Evolutionary conservation across 306 rosid species (phyloP).

Genomic region (Ammopiptanthus mongolicus): DNA sequence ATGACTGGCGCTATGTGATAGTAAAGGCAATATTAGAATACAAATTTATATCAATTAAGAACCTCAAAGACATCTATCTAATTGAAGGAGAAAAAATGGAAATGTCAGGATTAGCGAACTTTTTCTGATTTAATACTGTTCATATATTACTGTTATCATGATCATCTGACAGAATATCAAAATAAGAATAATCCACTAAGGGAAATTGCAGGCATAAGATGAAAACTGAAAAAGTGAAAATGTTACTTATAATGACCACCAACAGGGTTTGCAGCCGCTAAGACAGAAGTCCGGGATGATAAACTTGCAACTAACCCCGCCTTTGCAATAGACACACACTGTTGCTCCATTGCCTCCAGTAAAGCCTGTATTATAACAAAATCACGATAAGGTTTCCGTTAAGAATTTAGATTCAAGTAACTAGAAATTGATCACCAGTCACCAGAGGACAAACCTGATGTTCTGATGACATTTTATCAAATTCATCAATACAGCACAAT

Average conservation of each 20-base stretch:
- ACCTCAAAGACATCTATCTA: neutral
- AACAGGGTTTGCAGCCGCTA: constrained; percentile 95
- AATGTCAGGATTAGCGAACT: constrained; percentile 4
- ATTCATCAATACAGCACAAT: constrained; percentile 90
- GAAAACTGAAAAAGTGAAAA: constrained; percentile 17
- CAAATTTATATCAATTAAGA: neutral
- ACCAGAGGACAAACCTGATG: constrained; percentile 78
- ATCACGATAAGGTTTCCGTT: constrained; percentile 15
- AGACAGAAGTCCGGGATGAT: constrained; percentile 86
- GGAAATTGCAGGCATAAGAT: constrained; percentile 8
- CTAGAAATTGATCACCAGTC: constrained; percentile 8
- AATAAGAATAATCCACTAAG: neutral
- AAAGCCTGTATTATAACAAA: constrained; percentile 49
- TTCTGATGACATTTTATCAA: constrained; percentile 88
- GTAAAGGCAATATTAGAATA: neutral
- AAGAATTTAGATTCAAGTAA: constrained; percentile 15
- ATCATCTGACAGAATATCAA: neutral
- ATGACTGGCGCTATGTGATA: constrained; percentile 9
- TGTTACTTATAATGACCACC: constrained; percentile 94
- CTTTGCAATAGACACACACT: constrained; percentile 95
- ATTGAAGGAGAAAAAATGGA: neutral
- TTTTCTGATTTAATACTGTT: neutral
- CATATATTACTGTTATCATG: neutral
- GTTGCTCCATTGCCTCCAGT: constrained; percentile 98
- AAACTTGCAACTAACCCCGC: constrained; percentile 97